Evolutionary conservation across 352 stramenopile species (phyloP).

Genomic region (Poterioochromonas sp.): DNA sequence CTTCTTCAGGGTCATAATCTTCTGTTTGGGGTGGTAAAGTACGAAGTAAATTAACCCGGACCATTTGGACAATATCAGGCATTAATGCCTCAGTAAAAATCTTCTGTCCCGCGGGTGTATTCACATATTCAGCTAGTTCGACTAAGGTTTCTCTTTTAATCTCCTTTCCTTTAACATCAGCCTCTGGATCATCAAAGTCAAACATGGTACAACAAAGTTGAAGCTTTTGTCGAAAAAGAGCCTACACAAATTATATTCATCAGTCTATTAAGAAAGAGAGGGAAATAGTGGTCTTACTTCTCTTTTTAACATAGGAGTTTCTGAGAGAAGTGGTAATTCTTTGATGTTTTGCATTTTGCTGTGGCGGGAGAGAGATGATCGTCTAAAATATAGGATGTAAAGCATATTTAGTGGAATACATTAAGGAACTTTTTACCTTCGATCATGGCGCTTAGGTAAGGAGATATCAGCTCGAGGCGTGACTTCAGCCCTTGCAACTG

Average conservation of each 20-base stretch:
- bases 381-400: neutral
- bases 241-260: constrained; percentile 20
- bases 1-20: constrained; percentile 97
- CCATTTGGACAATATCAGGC: constrained; percentile 64
- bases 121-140: constrained; percentile 98
- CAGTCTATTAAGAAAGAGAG: neutral
- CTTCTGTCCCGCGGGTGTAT: constrained; percentile 80
- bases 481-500: neutral
- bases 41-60: constrained; percentile 54
- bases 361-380: neutral
- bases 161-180: constrained; percentile 55
- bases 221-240: constrained; percentile 84
- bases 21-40: constrained; percentile 75
- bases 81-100: constrained; percentile 35
- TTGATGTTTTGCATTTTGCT: constrained; percentile 23
- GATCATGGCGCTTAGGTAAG: neutral
- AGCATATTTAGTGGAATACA: neutral
- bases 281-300: neutral
- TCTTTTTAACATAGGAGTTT: constrained; percentile 24
- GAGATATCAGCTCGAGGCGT: constrained; percentile 11
- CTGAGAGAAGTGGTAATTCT: constrained; percentile 9
- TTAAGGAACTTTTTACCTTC: constrained; percentile 1
- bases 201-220: constrained; percentile 84
- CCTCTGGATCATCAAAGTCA: constrained; percentile 75
- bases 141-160: constrained; percentile 97